phyloP scores from a whole-genome alignment of 129 eudicot species.

The Heracleum sosnowskyi region DNA sequence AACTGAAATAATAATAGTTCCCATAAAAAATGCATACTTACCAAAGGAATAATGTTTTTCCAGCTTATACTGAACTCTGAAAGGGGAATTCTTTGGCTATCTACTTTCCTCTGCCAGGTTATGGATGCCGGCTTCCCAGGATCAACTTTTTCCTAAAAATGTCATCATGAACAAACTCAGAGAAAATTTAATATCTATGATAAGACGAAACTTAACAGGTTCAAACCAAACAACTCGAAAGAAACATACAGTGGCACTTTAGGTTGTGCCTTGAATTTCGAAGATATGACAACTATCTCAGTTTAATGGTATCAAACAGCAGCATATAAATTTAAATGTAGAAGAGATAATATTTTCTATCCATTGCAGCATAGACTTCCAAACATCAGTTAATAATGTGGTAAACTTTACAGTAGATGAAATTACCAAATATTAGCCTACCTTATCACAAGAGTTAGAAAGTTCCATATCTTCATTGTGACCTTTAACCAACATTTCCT shows the following conservation, averaged over 20 bases:
- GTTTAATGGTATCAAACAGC: not conserved
- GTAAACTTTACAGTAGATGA: not conserved
- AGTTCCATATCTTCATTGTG: conserved; percentile 30
- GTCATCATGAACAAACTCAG: not conserved
- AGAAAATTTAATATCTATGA: not conserved
- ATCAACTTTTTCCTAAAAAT: conserved; percentile 3
- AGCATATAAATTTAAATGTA: not conserved
- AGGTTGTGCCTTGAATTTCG: not conserved
- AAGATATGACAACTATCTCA: not conserved
- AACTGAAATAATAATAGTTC: not conserved
- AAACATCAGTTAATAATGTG: not conserved
- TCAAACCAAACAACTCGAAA: not conserved
- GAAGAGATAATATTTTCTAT: not conserved
- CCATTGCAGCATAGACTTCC: not conserved
- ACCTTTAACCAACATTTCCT: conserved; percentile 43
- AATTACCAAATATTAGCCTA: conserved; percentile 23
- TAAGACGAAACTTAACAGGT: not conserved
- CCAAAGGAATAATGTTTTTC: conserved; percentile 27
- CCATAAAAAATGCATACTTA: conserved; percentile 5
- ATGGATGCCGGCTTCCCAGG: conserved; percentile 19
- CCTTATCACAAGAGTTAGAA: conserved; percentile 20
- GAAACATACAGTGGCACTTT: not conserved
- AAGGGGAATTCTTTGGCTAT: conserved; percentile 13
- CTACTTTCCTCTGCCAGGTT: conserved; percentile 19
- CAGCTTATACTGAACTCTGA: conserved; percentile 16